Evolutionary conservation across 2,329 filamentous ascomycete species (phyloP).

Genomic region (Zymoseptoria tritici): DNA sequence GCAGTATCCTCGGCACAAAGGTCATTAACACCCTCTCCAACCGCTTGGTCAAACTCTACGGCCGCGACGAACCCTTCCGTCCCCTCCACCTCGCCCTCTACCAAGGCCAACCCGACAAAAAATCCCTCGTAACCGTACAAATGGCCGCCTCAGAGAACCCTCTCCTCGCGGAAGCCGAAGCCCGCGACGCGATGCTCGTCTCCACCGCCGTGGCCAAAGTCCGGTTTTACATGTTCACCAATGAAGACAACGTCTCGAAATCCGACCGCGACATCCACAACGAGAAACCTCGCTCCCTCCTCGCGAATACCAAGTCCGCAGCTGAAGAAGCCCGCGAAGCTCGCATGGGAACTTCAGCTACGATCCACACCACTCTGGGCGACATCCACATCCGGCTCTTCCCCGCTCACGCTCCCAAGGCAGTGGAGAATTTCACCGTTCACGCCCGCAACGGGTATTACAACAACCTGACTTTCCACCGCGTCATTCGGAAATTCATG

Average conservation of each 20-base stretch:
- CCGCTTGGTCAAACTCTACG: constrained; percentile 81
- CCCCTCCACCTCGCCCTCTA: constrained; percentile 79
- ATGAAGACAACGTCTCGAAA: constrained; percentile 75
- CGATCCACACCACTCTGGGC: constrained; percentile 86
- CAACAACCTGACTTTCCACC: constrained; percentile 95
- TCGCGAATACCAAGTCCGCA: constrained; percentile 37
- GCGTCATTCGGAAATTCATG: constrained; percentile 98
- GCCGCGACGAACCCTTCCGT: constrained; percentile 79
- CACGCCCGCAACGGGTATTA: constrained; percentile 88
- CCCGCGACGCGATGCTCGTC: constrained; percentile 80
- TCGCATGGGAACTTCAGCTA: constrained; percentile 69
- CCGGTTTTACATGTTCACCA: constrained; percentile 97
- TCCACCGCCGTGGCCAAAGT: constrained; percentile 77
- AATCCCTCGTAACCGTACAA: constrained; percentile 83
- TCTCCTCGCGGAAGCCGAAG: constrained; percentile 83
- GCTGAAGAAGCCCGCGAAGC: constrained; percentile 50
- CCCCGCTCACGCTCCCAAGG: constrained; percentile 84
- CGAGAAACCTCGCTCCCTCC: constrained; percentile 68
- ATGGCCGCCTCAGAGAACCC: constrained; percentile 97
- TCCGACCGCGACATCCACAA: constrained; percentile 87
- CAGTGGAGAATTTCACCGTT: constrained; percentile 95
- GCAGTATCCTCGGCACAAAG: constrained; percentile 85
- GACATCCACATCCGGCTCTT: constrained; percentile 92
- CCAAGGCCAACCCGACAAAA: constrained; percentile 91
- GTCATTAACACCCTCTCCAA: constrained; percentile 96